Conservation (phyloP, 2,329 filamentous ascomycete genomes). For the Thermothelomyces thermophilus region DNA sequence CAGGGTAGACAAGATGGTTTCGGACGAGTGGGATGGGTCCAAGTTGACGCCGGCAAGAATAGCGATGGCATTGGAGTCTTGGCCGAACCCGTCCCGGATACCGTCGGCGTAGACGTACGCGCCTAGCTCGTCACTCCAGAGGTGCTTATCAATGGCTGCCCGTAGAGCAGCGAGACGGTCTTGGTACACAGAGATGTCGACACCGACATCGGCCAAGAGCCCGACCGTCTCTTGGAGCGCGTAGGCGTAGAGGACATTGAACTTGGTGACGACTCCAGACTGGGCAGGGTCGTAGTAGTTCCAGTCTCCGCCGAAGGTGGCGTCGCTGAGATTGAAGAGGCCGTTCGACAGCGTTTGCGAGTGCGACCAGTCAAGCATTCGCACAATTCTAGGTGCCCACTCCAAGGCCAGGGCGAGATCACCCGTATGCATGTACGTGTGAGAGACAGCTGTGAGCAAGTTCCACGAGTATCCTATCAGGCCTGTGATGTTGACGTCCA, state of each 20-base stretch:
- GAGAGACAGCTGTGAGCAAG: neutral
- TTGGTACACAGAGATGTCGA: neutral
- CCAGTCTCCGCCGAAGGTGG: neutral
- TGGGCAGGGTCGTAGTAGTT: constrained; percentile 1
- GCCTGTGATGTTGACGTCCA: neutral
- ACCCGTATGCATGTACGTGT: neutral
- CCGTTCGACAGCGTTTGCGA: neutral
- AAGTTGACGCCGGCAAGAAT: neutral
- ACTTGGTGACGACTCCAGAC: constrained; percentile 1
- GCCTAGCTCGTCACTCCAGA: neutral
- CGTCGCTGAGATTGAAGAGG: neutral
- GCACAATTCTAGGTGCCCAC: neutral
- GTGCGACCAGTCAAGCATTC: constrained; percentile 2
- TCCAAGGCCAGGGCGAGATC: neutral
- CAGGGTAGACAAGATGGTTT: neutral
- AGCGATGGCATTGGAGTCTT: constrained; percentile 2
- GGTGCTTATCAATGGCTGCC: neutral
- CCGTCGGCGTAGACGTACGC: neutral
- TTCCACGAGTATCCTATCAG: constrained; percentile 1
- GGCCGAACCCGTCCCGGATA: neutral
- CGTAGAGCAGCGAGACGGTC: neutral
- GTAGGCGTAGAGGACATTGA: constrained; percentile 1
- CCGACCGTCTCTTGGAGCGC: neutral
- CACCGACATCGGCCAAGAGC: neutral
- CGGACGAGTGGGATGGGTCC: neutral